A percentile compares a stretch with the other conserved stretches of the same genome.
These are phyloP conservation scores for Urtica urens DNA, from an alignment of 306 rosid genomes.

Conservation along the genomic window DNA sequence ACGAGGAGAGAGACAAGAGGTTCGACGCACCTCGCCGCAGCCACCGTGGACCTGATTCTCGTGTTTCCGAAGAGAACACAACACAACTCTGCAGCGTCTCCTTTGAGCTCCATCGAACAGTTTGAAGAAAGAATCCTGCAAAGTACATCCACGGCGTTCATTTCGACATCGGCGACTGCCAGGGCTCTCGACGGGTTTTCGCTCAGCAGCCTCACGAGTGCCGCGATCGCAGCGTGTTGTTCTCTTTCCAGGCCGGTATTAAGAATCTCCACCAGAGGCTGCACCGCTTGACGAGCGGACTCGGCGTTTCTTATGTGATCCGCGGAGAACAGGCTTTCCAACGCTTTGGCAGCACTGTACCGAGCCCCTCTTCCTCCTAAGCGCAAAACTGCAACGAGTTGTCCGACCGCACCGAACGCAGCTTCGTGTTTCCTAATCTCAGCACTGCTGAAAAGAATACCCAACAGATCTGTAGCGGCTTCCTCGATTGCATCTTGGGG, in stretches of 20 bases:
- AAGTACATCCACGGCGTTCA: conserved; percentile 99
- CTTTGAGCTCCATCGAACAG: conserved; percentile 86
- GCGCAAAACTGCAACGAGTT: conserved; percentile 96
- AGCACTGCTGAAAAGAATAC: conserved; percentile 86
- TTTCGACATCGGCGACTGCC: conserved; percentile 96
- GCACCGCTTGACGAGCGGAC: conserved; percentile 85
- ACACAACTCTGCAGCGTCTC: conserved; percentile 93
- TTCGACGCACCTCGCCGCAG: conserved; percentile 90
- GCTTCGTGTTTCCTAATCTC: conserved; percentile 90
- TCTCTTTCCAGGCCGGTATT: conserved; percentile 89
- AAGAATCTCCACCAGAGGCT: conserved; percentile 97
- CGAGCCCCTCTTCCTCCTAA: conserved; percentile 96
- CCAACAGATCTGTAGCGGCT: conserved; percentile 87
- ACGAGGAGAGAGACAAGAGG: conserved; percentile 92
- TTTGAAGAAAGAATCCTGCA: conserved; percentile 84
- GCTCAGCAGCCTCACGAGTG: conserved; percentile 81
- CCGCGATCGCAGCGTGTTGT: conserved; percentile 98
- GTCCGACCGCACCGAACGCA: conserved; percentile 87
- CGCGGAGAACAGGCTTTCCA: conserved; percentile 94
- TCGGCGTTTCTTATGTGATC: conserved; percentile 97
- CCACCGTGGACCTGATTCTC: conserved; percentile 89
- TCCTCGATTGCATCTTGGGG: conserved; percentile 97
- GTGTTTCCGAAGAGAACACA: conserved; percentile 94
- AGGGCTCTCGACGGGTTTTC: conserved; percentile 96
- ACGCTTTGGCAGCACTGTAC: conserved; percentile 91